These are phyloP conservation scores for Nevesoporus exiguus DNA, from an alignment of 768 basidiomycete genomes.

Conservation along the genomic window DNA sequence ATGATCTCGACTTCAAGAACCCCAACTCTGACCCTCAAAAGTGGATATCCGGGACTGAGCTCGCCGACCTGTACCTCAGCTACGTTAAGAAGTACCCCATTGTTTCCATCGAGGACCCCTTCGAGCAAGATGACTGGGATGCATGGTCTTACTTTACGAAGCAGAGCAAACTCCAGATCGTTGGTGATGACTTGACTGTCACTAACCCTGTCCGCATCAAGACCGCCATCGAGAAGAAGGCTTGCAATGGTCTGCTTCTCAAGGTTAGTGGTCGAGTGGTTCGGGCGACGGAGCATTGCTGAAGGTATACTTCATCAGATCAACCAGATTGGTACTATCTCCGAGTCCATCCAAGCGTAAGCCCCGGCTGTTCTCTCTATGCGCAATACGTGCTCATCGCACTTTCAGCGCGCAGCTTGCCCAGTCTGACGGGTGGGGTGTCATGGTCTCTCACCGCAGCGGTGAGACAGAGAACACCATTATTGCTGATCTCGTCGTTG, in stretches of 20 bases:
- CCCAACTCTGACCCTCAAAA: constrained; percentile 97
- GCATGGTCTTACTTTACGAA: constrained; percentile 93
- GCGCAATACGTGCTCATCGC: background rate
- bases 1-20: constrained; percentile 99
- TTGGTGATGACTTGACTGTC: constrained; percentile 96
- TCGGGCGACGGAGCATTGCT: background rate
- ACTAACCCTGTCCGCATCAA: constrained; percentile 97
- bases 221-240: constrained; percentile 99
- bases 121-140: constrained; percentile 99
- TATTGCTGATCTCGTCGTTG: constrained; percentile 94
- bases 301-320: constrained; percentile 42
- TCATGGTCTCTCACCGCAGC: constrained; percentile 99
- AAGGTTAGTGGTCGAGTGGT: constrained; percentile 49
- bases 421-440: constrained; percentile 96
- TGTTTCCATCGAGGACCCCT: constrained; percentile 94
- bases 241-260: constrained; percentile 96
- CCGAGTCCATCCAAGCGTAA: constrained; percentile 97
- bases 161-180: constrained; percentile 79
- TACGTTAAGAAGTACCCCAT: constrained; percentile 95
- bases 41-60: constrained; percentile 90
- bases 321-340: constrained; percentile 99
- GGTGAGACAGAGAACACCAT: constrained; percentile 98
- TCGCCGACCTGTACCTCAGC: constrained; percentile 86
- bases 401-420: constrained; percentile 80
- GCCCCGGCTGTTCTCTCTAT: constrained; percentile 33